Conservation (phyloP, 75 land plant genomes). For the Selaginella tamariscina region DNA sequence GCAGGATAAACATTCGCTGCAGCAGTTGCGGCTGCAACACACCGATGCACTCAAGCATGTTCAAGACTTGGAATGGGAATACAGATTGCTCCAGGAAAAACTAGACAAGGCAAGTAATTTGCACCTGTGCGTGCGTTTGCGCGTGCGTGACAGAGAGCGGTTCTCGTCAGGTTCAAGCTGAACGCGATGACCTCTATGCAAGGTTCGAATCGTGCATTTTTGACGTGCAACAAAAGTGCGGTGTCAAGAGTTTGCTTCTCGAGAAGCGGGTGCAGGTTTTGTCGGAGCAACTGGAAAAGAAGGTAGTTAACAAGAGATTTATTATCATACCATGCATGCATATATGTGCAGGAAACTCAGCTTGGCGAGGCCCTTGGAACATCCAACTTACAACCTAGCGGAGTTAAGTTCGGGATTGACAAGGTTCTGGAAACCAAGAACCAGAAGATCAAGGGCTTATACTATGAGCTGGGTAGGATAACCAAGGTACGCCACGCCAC, state of each 20-base stretch:
- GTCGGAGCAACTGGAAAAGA: conserved; percentile 26
- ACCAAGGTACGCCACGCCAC: conserved; percentile 26
- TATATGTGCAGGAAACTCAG: conserved; percentile 23
- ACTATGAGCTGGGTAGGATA: conserved; percentile 26
- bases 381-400: neutral
- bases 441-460: conserved; percentile 20
- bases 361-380: conserved; percentile 19
- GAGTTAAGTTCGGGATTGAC: conserved; percentile 17
- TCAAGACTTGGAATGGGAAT: conserved; percentile 24
- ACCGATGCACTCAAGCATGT: conserved; percentile 18
- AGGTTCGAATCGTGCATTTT: conserved; percentile 25
- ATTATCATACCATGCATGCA: neutral
- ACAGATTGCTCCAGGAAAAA: conserved; percentile 19
- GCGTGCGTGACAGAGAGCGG: neutral
- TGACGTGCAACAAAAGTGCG: conserved; percentile 33
- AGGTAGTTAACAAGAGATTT: conserved; percentile 6
- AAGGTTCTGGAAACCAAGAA: conserved; percentile 26
- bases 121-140: neutral
- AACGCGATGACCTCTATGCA: conserved; percentile 27
- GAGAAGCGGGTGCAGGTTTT: conserved; percentile 27
- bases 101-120: conserved; percentile 19
- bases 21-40: conserved; percentile 13
- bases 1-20: conserved; percentile 27
- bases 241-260: conserved; percentile 22
- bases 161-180: conserved; percentile 17